Evolutionary conservation across 345 rosid genomes (phyloP).

Genomic region (Sisymbrium irio): DNA sequence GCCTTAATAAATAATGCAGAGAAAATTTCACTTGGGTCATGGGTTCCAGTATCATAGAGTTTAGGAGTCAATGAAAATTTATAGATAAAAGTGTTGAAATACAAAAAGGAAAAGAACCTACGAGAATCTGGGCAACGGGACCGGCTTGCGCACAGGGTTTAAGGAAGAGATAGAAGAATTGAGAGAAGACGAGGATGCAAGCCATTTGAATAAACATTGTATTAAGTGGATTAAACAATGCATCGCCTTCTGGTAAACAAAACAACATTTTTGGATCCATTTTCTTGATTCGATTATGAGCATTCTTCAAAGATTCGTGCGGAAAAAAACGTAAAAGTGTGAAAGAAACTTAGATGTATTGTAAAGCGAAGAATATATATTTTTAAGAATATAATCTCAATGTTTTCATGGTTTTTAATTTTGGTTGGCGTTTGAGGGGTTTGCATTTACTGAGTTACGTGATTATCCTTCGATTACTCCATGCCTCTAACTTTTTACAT

Average conservation of each 20-base stretch:
- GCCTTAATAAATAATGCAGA: neutral
- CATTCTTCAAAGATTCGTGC: slow-evolving; percentile 26
- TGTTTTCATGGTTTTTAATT: neutral
- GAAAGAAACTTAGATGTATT: slow-evolving; percentile 16
- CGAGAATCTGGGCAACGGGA: slow-evolving; percentile 86
- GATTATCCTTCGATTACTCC: slow-evolving; percentile 30
- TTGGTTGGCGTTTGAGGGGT: slow-evolving; percentile 18
- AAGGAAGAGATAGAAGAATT: slow-evolving; percentile 68
- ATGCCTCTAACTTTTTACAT: slow-evolving; percentile 15
- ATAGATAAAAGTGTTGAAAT: neutral
- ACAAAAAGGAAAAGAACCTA: slow-evolving; percentile 9
- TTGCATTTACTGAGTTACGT: slow-evolving; percentile 20
- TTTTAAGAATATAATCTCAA: neutral
- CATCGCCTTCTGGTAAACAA: slow-evolving; percentile 39
- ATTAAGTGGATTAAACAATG: slow-evolving; percentile 64
- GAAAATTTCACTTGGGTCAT: neutral
- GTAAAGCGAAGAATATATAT: slow-evolving; percentile 9
- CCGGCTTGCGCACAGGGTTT: slow-evolving; percentile 78
- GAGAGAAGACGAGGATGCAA: slow-evolving; percentile 79
- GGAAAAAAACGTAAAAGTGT: neutral
- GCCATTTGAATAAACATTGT: slow-evolving; percentile 59
- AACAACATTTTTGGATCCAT: slow-evolving; percentile 36
- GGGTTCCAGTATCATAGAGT: neutral
- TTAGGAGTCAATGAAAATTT: neutral
- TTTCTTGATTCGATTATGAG: slow-evolving; percentile 22